A percentile compares a stretch with the other conserved stretches of the same genome.
Conservation (phyloP, 495 filamentous ascomycete species). For the Glutinoglossum americanum region DNA sequence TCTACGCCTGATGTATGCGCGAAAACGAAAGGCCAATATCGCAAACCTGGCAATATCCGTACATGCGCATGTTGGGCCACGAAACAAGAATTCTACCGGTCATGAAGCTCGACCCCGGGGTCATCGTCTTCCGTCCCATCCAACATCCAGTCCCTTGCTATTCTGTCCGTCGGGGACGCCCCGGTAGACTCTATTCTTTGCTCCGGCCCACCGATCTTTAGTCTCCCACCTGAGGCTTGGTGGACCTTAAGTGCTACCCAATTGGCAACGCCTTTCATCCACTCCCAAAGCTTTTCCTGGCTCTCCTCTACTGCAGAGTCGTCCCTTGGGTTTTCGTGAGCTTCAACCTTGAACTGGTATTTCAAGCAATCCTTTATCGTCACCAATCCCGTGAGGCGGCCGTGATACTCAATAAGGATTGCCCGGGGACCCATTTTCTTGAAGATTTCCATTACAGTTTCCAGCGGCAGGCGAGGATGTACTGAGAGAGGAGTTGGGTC, state of each 20-base stretch:
- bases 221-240: constrained; percentile 4
- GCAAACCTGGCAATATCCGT: neutral
- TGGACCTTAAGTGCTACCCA: constrained; percentile 31
- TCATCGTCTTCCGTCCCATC: constrained; percentile 47
- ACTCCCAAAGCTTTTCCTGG: constrained; percentile 47
- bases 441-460: constrained; percentile 98
- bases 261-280: constrained; percentile 33
- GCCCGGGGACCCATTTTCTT: constrained; percentile 94
- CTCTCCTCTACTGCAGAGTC: constrained; percentile 19
- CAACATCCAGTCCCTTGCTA: constrained; percentile 23
- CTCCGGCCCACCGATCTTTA: constrained; percentile 8
- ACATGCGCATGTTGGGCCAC: neutral
- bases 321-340: constrained; percentile 52
- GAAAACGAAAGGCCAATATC: neutral
- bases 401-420: constrained; percentile 79
- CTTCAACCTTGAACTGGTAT: constrained; percentile 93
- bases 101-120: constrained; percentile 39
- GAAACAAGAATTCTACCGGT: constrained; percentile 13
- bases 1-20: neutral
- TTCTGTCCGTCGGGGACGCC: neutral
- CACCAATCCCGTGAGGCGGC: constrained; percentile 61
- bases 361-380: constrained; percentile 96
- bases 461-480: constrained; percentile 76
- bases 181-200: constrained; percentile 10
- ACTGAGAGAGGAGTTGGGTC: constrained; percentile 80